Evolutionary conservation across 1,284 basidiomycete species (phyloP), one percentile per base, ranked within the genome.

Genomic region (Meira miltonrushii): DNA sequence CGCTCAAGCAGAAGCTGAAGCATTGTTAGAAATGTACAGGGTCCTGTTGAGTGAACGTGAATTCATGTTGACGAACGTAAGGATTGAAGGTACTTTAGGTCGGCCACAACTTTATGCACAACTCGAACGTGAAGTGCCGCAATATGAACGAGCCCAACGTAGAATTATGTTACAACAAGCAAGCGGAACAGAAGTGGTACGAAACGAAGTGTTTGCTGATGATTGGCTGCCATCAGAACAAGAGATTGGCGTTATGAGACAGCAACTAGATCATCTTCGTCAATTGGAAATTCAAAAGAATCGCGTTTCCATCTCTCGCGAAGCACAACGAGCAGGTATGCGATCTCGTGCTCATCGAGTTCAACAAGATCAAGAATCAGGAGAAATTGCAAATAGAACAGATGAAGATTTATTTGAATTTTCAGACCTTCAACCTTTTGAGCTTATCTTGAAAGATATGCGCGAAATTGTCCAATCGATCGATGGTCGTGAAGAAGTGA

Each of bases 21-120:
- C 65, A 21, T 52, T 75, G 15, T 61, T 75, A 12, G 73, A 75
- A 48, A 75, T 75, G 73, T 75, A 75, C 52, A 65, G 69, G 1
- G 68, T 67, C 9, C 57, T 77, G 39, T 40, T 75, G 6, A 64
- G 69, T 1, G 71, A 74, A 49, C 65, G 75, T 10, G 72, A 77
- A 17, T 62, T 64, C 49, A 66, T 77, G 9, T 44, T 77, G 13
- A 71, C 69, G 10, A 69, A 69, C 11, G 54, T 37, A 11, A 65
- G 69, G 9, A 65, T 70, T 6, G 57, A 72, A 38, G 73, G 70
- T 11, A 55, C 74, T 0, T 69, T 65, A 4, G 64, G 65, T 19
- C 62, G 62, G 33, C 74, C 74, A 23, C 57, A 49, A 17, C 59
- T 72, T 15, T 74, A 61, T 58, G 64, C 62, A 25, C 60, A 70